Conservation (phyloP, 805 yeast species). For the Maudiozyma bulderi region DNA sequence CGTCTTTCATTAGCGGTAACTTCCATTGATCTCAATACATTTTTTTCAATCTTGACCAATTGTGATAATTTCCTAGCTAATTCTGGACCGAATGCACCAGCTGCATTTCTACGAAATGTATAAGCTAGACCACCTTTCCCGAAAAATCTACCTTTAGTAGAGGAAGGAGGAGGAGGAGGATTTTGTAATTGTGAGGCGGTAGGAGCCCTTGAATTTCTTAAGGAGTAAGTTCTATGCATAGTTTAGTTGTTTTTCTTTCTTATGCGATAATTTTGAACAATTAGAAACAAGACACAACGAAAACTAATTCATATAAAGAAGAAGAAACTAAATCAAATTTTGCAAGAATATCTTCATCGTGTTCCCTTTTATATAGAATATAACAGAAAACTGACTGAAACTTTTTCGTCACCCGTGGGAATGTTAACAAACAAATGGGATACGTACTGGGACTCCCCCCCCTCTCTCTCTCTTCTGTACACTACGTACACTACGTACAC, state of each 20-base stretch:
- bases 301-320: too few species aligned
- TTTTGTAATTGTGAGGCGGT: slow-evolving; percentile 91
- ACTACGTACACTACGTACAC: too few species aligned
- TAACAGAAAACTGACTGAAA: too few species aligned
- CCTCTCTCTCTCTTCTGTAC: too few species aligned
- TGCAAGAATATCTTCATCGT: too few species aligned
- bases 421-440: too few species aligned
- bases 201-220: slow-evolving; percentile 92
- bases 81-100: slow-evolving; percentile 77
- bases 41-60: slow-evolving; percentile 73
- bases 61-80: slow-evolving; percentile 63
- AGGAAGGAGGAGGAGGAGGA: slow-evolving; percentile 91
- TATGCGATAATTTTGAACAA: neutral
- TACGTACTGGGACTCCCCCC: too few species aligned
- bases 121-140: slow-evolving; percentile 63
- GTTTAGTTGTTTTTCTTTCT: neutral
- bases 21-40: slow-evolving; percentile 70
- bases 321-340: too few species aligned
- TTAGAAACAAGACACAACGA: too few species aligned
- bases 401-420: too few species aligned
- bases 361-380: too few species aligned
- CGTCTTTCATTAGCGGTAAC: slow-evolving; percentile 68
- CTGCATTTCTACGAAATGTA: slow-evolving; percentile 58
- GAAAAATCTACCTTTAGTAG: slow-evolving; percentile 76
- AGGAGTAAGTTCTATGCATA: slow-evolving; percentile 97